Conservation (phyloP, 148 eudicot genomes). For the Gaultheria prostrata region DNA sequence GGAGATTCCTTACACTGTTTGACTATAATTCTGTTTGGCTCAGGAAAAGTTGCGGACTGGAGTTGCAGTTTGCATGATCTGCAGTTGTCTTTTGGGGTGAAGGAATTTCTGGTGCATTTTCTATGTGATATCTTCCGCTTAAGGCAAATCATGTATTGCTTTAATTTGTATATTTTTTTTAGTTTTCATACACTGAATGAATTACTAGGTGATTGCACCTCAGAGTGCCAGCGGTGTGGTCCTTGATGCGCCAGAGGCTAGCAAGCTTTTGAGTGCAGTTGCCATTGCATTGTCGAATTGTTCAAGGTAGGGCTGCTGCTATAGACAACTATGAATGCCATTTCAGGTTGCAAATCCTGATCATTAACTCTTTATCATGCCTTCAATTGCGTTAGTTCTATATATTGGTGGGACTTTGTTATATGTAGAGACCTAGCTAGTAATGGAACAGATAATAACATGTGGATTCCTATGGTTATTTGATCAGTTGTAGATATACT, state of each 20-base stretch:
- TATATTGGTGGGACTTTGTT: too few species aligned
- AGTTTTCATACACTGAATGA: not conserved
- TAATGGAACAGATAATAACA: too few species aligned
- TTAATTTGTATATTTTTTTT: not conserved
- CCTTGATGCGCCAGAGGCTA: slow-evolving; percentile 93
- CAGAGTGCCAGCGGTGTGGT: slow-evolving; percentile 94
- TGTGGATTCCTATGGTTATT: too few species aligned
- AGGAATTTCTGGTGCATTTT: slow-evolving; percentile 68
- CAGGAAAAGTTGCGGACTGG: slow-evolving; percentile 67
- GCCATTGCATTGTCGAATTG: slow-evolving; percentile 95
- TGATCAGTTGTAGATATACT: too few species aligned
- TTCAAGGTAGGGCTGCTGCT: slow-evolving; percentile 54
- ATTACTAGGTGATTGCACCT: slow-evolving; percentile 76
- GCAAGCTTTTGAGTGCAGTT: slow-evolving; percentile 95
- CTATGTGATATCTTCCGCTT: slow-evolving; percentile 6
- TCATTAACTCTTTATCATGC: not conserved
- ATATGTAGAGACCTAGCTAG: too few species aligned
- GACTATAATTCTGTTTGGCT: slow-evolving; percentile 6
- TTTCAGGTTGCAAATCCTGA: not conserved
- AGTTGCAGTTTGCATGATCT: slow-evolving; percentile 60
- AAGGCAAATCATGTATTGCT: not conserved
- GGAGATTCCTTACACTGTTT: not conserved
- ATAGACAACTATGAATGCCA: not conserved
- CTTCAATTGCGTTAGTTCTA: not conserved
- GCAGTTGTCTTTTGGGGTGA: slow-evolving; percentile 90